Evolutionary conservation across 2,329 filamentous ascomycete genomes (phyloP), one percentile per base, ranked within the genome.

Genomic region (Ascocoryne sarcoides): DNA sequence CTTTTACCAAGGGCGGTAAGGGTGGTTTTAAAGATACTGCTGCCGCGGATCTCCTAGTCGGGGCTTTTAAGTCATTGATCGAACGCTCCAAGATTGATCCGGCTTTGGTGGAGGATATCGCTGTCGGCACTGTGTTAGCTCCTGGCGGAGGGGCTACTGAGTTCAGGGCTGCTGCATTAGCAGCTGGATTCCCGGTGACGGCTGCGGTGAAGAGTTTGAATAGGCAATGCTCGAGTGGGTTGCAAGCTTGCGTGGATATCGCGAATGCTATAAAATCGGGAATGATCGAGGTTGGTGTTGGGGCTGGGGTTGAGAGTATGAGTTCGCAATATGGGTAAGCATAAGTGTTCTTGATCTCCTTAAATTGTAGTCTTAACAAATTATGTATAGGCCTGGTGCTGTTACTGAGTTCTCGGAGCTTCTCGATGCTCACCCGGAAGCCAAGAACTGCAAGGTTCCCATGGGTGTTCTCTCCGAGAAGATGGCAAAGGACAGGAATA

Each of bases 301-400:
- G 90, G 52, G 89, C 89, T 15, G 92, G 92, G 58, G 88, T 95
- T 17, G 92, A 98, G 77, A 92, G 84, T 71, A 98, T 98, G 92
- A 85, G 78, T 58, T 73, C 73, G 43, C 84, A 95, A 60, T 96
- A 96, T 62, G 92, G 90, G 79, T 84, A 68, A 54, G 76, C 64
- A n/a, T n/a, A n/a, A n/a, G 26, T 32, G 39, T 33, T 12, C 10
- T 10, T 15, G n/a, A n/a, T n/a, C n/a, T n/a, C n/a, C n/a, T n/a
- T n/a, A n/a, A n/a, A n/a, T n/a, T n/a, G n/a, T n/a, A n/a, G n/a
- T n/a, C n/a, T n/a, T n/a, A n/a, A n/a, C n/a, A n/a, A n/a, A n/a
- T n/a, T n/a, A n/a, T n/a, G n/a, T n/a, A n/a, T 52, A 84, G 81
- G 23, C 89, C 90, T 17, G 72, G 70, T 32, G 92, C 92, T 46